Conservation (phyloP, 2,329 filamentous ascomycete genomes). For the Xylariaceae sp. region DNA sequence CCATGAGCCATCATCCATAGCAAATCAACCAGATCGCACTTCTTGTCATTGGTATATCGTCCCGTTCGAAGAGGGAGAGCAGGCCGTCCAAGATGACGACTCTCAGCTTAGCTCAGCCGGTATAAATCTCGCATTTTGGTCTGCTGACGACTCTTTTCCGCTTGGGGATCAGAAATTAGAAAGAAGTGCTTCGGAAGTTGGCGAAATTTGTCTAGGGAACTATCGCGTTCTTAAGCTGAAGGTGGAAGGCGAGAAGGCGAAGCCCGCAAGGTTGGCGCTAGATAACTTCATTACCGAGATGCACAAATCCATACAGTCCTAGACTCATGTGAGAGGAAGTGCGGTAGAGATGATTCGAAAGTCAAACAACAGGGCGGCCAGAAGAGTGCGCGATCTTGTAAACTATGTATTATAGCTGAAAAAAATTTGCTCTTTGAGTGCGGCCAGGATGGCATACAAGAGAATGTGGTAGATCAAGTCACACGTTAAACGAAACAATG, state of each 20-base stretch:
- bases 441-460: too few relatives aligned
- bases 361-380: too few relatives aligned
- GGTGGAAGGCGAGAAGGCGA: slow-evolving; percentile 43
- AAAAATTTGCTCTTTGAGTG: too few relatives aligned
- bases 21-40: neutral
- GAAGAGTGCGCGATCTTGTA: neutral
- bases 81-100: neutral
- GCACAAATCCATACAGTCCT: neutral
- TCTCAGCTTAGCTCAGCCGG: neutral
- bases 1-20: neutral
- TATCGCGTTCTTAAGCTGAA: slow-evolving; percentile 41
- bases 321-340: neutral
- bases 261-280: slow-evolving; percentile 38
- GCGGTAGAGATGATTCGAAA: too few relatives aligned
- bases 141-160: neutral
- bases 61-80: slow-evolving; percentile 16
- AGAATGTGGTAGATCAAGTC: too few relatives aligned
- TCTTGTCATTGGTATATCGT: neutral
- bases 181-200: neutral
- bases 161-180: neutral
- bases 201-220: slow-evolving; percentile 21
- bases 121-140: slow-evolving; percentile 22
- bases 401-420: neutral
- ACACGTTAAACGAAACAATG: too few relatives aligned
- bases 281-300: slow-evolving; percentile 28